phyloP scores from a whole-genome alignment of 177 flowering plant genomes.

The Vitis hybrid region DNA sequence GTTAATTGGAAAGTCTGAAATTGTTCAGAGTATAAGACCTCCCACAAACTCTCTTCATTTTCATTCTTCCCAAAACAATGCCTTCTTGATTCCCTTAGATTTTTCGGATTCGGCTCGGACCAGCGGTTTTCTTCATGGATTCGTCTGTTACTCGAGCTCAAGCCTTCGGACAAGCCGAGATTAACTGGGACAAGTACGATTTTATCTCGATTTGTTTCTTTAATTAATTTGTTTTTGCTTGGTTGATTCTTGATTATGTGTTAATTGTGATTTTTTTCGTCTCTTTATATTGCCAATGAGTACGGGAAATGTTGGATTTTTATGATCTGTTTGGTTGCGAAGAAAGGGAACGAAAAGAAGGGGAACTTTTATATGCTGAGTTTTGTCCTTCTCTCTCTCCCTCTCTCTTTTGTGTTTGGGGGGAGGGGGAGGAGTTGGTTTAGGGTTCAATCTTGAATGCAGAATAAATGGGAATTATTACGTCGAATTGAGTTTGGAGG shows the following conservation, averaged over 20 bases:
- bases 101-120: not conserved
- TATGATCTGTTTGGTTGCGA: not conserved
- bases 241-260: not conserved
- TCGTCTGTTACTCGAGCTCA: conserved; percentile 39
- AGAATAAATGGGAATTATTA: too few relatives aligned
- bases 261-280: not conserved
- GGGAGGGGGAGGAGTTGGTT: too few relatives aligned
- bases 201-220: conserved; percentile 1
- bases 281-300: not conserved
- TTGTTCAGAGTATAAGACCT: too few relatives aligned
- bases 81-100: not conserved
- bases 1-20: not conserved
- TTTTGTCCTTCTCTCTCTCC: not conserved
- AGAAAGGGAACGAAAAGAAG: not conserved
- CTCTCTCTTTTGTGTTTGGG: not conserved
- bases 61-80: not conserved
- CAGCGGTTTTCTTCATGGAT: conserved; percentile 37
- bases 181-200: conserved; percentile 92
- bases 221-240: not conserved
- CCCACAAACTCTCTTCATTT: not conserved
- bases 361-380: not conserved
- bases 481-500: too few relatives aligned
- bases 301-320: not conserved
- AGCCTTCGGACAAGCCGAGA: conserved; percentile 70
- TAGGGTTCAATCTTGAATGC: too few relatives aligned